These are phyloP conservation scores for Plasmodium gonderi DNA, from an alignment of 169 alveolate genomes.

Conservation along the genomic window DNA sequence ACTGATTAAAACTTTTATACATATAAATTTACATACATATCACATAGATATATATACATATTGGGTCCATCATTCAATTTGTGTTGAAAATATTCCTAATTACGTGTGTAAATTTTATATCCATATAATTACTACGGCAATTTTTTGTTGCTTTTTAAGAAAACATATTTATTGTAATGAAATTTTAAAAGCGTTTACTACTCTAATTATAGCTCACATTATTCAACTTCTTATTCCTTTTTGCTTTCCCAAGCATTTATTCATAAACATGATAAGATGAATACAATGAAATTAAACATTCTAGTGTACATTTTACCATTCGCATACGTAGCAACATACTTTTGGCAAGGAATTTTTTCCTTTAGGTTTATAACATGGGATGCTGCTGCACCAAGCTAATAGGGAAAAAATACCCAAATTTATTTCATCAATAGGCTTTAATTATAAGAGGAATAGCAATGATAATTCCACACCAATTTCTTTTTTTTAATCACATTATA, in stretches of 20 bases:
- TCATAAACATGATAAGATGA: not conserved
- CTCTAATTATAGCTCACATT: not conserved
- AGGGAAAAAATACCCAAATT: not conserved
- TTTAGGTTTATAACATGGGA: not conserved
- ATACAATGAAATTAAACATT: not conserved
- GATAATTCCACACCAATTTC: not conserved
- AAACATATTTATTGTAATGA: not conserved
- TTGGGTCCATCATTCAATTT: not conserved
- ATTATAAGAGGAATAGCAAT: not conserved
- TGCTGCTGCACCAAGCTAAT: not conserved
- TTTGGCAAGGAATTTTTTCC: not conserved
- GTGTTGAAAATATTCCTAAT: not conserved
- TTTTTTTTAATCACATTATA: not conserved
- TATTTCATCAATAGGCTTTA: not conserved
- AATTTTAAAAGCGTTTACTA: not conserved
- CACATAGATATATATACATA: not conserved
- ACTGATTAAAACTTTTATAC: not conserved
- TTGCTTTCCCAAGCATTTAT: not conserved
- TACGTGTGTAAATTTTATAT: not conserved
- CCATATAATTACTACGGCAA: not conserved
- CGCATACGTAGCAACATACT: not conserved
- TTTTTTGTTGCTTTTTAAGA: not conserved
- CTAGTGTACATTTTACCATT: not conserved
- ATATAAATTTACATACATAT: not conserved
- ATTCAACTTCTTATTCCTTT: not conserved